A percentile compares a stretch with the other conserved stretches of the same genome.
Evolutionary conservation across 257 asterid genomes (phyloP).

Genomic region (Rehmannia glutinosa): DNA sequence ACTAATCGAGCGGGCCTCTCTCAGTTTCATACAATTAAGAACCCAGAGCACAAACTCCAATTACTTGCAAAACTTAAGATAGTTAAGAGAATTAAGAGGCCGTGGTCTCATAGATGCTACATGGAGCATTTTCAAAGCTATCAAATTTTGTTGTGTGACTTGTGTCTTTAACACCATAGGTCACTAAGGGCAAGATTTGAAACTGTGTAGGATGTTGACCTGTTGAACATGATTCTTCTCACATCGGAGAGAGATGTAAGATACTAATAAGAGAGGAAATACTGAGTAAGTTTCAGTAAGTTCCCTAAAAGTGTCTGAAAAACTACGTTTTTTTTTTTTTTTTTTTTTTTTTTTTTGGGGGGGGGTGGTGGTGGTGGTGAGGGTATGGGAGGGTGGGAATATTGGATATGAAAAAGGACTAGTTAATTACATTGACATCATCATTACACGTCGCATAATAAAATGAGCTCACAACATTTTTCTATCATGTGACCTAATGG

Average conservation of each 20-base stretch:
- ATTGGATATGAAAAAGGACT: not conserved
- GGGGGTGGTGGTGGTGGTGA: too few species aligned
- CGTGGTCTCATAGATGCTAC: not conserved
- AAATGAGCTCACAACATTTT: not conserved
- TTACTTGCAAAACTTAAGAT: not conserved
- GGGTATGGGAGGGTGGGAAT: too few species aligned
- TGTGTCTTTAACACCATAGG: not conserved
- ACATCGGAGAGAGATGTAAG: not conserved
- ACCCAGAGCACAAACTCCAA: not conserved
- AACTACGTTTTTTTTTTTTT: not conserved
- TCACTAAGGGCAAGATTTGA: not conserved
- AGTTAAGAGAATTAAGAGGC: not conserved
- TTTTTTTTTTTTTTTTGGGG: too few species aligned
- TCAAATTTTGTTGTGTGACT: conserved; percentile 6
- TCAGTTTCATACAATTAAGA: not conserved
- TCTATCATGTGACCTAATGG: not conserved
- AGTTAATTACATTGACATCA: conserved; percentile 4
- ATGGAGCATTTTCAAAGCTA: not conserved
- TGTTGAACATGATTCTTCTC: not conserved
- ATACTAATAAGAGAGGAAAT: not conserved
- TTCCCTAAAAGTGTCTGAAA: not conserved
- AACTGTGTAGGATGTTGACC: not conserved
- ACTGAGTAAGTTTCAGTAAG: not conserved
- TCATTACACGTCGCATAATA: not conserved
- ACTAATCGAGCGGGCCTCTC: not conserved